Percentiles rank a stretch among this genome's conserved stretches.
Evolutionary conservation across 2,329 filamentous ascomycete genomes (phyloP).

Genomic region (Apiospora koreana): DNA sequence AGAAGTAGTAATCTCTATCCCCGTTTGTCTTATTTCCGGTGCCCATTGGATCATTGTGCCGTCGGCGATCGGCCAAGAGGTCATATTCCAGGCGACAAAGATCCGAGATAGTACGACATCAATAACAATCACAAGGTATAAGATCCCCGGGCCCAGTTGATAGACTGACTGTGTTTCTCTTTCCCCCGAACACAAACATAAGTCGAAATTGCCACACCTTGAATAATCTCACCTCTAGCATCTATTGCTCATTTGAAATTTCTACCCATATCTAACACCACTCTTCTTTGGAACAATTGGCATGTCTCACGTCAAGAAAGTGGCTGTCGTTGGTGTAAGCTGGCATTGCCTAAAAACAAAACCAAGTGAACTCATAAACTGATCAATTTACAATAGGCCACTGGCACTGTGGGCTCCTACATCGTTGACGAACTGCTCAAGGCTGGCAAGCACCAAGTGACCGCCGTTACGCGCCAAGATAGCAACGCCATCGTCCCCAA

Average conservation of each 20-base stretch:
- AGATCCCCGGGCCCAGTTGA: background rate
- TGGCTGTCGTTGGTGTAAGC: constrained; percentile 51
- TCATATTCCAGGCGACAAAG: background rate
- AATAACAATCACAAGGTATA: background rate
- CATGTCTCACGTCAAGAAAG: constrained; percentile 38
- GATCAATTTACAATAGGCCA: constrained; percentile 36
- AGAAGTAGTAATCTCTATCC: background rate
- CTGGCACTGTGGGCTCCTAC: constrained; percentile 41
- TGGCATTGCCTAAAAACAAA: background rate
- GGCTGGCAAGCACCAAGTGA: constrained; percentile 51
- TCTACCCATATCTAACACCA: background rate
- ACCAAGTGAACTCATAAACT: background rate
- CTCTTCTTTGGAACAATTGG: background rate
- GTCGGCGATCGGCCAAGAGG: background rate
- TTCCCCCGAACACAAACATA: too few relatives aligned
- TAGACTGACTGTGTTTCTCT: background rate
- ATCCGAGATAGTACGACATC: background rate
- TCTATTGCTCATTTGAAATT: background rate
- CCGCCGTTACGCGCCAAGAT: constrained; percentile 49
- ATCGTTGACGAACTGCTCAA: constrained; percentile 43
- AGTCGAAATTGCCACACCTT: background rate
- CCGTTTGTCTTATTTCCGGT: background rate
- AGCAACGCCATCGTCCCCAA: constrained; percentile 38
- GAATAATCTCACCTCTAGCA: background rate
- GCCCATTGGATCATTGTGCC: background rate